A percentile compares a stretch with the other conserved stretches of the same genome.
phyloP scores from a whole-genome alignment of 371 early-diverging fungal species.

The Mortierella sp. region DNA sequence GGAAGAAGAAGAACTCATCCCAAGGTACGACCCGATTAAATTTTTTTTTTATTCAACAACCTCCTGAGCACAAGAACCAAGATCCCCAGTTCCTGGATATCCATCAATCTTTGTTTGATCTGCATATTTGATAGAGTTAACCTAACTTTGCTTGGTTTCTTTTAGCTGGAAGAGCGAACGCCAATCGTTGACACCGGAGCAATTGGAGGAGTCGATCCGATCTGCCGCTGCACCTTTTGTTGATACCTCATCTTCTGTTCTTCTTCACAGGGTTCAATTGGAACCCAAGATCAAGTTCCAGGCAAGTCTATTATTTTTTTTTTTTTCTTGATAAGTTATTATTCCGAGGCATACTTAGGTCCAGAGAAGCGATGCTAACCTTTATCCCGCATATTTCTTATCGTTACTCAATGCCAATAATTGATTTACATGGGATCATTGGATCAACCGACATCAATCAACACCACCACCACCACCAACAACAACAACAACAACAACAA shows the following conservation, averaged over 20 bases:
- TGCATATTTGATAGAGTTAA: neutral
- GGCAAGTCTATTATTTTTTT: slow-evolving; percentile 24
- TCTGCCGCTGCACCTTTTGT: slow-evolving; percentile 47
- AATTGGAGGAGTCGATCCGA: slow-evolving; percentile 40
- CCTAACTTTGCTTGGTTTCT: neutral
- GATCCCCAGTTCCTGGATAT: too few relatives aligned
- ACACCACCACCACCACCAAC: neutral
- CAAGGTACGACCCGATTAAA: slow-evolving; percentile 10
- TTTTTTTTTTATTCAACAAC: neutral
- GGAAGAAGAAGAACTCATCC: slow-evolving; percentile 31
- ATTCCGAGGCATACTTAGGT: too few relatives aligned
- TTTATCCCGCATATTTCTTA: neutral
- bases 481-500: slow-evolving; percentile 12
- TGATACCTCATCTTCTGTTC: slow-evolving; percentile 14
- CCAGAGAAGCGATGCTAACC: neutral
- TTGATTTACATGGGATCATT: neutral
- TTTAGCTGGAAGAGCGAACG: slow-evolving; percentile 53
- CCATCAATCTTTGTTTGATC: too few relatives aligned
- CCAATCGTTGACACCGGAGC: slow-evolving; percentile 29
- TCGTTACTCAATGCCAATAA: neutral
- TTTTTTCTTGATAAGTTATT: neutral
- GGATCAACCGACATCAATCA: neutral
- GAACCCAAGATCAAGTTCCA: slow-evolving; percentile 44
- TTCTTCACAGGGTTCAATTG: slow-evolving; percentile 30
- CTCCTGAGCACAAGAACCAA: neutral